Conservation (phyloP, 495 filamentous ascomycete species). For the Aspergillus baeticus region DNA sequence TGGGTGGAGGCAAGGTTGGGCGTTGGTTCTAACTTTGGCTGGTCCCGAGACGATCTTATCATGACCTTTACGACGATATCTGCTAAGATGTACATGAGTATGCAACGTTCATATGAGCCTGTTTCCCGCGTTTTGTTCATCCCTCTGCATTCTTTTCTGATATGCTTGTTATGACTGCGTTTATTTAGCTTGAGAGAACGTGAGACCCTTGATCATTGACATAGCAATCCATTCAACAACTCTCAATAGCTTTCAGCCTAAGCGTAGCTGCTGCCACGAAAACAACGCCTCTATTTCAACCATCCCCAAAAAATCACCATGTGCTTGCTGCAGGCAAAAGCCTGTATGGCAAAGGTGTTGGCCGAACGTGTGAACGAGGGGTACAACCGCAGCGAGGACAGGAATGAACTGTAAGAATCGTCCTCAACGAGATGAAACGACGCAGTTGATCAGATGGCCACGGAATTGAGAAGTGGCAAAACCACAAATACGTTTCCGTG, state of each 20-base stretch:
- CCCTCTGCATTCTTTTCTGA: conserved; percentile 9
- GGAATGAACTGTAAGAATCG: not conserved
- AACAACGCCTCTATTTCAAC: too few species aligned
- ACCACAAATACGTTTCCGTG: not conserved
- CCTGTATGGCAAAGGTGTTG: too few species aligned
- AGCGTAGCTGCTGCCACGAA: too few species aligned
- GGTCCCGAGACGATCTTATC: conserved; percentile 35
- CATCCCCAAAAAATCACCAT: too few species aligned
- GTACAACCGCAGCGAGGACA: not conserved
- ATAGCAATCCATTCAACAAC: too few species aligned
- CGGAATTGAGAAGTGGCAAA: not conserved
- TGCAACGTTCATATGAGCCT: conserved; percentile 39
- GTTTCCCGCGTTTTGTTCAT: conserved; percentile 16
- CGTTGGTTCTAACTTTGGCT: conserved; percentile 31
- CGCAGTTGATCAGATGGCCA: not conserved
- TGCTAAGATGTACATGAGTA: conserved; percentile 48
- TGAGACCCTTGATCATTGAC: too few species aligned
- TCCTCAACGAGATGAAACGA: not conserved
- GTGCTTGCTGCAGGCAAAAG: too few species aligned
- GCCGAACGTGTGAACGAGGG: too few species aligned
- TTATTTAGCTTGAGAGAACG: not conserved
- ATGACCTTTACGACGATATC: conserved; percentile 45
- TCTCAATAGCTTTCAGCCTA: too few species aligned
- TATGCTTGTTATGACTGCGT: not conserved
- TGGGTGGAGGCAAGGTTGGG: conserved; percentile 21